Conservation (phyloP, 208 protist species). For the Angomonas ambiguus region DNA sequence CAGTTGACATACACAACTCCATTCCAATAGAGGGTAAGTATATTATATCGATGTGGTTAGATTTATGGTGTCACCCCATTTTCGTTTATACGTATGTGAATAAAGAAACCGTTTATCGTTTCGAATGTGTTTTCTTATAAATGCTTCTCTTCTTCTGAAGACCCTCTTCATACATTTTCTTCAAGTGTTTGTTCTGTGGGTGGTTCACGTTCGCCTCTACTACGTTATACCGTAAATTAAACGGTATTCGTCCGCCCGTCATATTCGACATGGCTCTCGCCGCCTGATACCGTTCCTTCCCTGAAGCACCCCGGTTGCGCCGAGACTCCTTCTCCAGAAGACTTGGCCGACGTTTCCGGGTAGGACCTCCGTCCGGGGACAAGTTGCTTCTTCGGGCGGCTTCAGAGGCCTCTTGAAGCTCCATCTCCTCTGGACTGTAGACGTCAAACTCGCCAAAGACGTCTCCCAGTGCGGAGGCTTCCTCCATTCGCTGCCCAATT, state of each 20-base stretch:
- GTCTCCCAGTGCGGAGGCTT: slow-evolving; percentile 43
- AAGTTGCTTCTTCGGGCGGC: slow-evolving; percentile 20
- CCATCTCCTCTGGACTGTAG: slow-evolving; percentile 40
- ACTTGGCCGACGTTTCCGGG: slow-evolving; percentile 22
- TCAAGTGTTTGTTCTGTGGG: slow-evolving; percentile 43
- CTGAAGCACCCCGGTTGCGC: slow-evolving; percentile 59
- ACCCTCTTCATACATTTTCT: slow-evolving; percentile 42
- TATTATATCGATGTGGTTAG: slow-evolving; percentile 1
- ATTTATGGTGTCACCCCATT: neutral
- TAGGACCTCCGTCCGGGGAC: neutral
- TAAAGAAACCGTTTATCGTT: neutral
- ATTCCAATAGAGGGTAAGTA: neutral
- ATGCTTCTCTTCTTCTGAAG: slow-evolving; percentile 57
- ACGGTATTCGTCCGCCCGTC: slow-evolving; percentile 73
- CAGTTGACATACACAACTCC: neutral
- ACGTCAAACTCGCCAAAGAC: slow-evolving; percentile 78
- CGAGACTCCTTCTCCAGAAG: slow-evolving; percentile 52
- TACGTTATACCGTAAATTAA: slow-evolving; percentile 82
- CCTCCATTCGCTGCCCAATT: slow-evolving; percentile 52
- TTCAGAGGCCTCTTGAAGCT: slow-evolving; percentile 9
- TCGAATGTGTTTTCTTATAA: neutral
- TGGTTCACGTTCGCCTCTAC: slow-evolving; percentile 79
- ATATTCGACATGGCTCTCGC: slow-evolving; percentile 62
- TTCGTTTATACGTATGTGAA: neutral
- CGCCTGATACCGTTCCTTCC: slow-evolving; percentile 50